Conservation (phyloP, 306 rosid species). For the Acmispon strigosus region DNA sequence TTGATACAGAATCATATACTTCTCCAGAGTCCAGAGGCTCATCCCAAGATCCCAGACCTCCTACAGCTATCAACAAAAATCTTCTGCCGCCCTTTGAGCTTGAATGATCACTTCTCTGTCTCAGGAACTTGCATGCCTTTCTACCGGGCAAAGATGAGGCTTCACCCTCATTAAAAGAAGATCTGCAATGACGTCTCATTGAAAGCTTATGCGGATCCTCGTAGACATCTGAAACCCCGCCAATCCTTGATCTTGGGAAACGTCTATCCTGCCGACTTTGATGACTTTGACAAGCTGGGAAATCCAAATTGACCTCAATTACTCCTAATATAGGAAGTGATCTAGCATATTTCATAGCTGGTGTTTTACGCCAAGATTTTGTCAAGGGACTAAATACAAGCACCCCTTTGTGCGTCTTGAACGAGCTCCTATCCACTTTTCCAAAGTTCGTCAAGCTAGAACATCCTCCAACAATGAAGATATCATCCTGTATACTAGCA, state of each 20-base stretch:
- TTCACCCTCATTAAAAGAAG: slow-evolving; percentile 51
- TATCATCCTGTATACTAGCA: slow-evolving; percentile 73
- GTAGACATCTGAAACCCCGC: slow-evolving; percentile 85
- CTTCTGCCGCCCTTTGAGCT: slow-evolving; percentile 53
- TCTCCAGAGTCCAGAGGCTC: slow-evolving; percentile 96
- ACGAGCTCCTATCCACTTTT: slow-evolving; percentile 81
- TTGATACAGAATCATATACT: slow-evolving; percentile 73
- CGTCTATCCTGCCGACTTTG: slow-evolving; percentile 83
- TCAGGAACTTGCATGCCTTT: slow-evolving; percentile 62
- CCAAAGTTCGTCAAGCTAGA: slow-evolving; percentile 90
- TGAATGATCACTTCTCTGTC: slow-evolving; percentile 64
- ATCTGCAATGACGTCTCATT: slow-evolving; percentile 67
- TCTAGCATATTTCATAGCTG: slow-evolving; percentile 87
- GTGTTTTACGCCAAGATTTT: slow-evolving; percentile 83
- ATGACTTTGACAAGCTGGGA: slow-evolving; percentile 51
- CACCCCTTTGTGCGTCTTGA: slow-evolving; percentile 93
- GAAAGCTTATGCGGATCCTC: slow-evolving; percentile 99
- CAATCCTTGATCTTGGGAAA: slow-evolving; percentile 55
- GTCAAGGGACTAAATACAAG: slow-evolving; percentile 78
- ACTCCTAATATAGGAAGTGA: slow-evolving; percentile 83
- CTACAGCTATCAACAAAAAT: slow-evolving; percentile 77
- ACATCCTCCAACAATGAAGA: slow-evolving; percentile 89
- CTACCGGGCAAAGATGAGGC: slow-evolving; percentile 45
- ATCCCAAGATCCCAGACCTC: slow-evolving; percentile 96
- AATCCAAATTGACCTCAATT: slow-evolving; percentile 61